Conservation (phyloP, 2,329 filamentous ascomycete species). For the Beauveria rudraprayagi region DNA sequence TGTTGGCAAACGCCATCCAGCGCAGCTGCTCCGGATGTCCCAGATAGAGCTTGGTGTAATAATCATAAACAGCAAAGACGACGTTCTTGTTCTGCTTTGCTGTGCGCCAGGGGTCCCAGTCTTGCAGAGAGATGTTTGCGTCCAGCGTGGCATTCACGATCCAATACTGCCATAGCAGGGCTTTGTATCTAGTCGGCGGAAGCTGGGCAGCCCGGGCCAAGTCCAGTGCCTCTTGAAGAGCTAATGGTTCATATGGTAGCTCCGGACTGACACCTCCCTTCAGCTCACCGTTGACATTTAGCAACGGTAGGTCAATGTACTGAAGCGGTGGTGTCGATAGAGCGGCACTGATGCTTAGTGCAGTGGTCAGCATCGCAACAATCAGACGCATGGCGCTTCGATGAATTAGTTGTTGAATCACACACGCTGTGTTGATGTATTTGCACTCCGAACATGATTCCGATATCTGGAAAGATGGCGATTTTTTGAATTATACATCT, state of each 20-base stretch:
- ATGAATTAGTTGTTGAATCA: not conserved
- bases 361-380: not conserved
- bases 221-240: not conserved
- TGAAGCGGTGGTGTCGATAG: not conserved
- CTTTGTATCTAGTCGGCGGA: not conserved
- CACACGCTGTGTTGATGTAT: not conserved
- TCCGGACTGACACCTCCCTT: not conserved
- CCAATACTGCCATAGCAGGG: not conserved
- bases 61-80: not conserved
- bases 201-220: not conserved
- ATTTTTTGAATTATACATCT: not conserved
- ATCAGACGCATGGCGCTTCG: not conserved
- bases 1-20: constrained; percentile 5
- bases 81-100: not conserved
- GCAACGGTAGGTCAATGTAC: constrained; percentile 2
- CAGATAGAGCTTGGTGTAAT: constrained; percentile 5
- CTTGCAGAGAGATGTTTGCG: not conserved
- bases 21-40: not conserved
- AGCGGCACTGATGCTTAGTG: not conserved
- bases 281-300: not conserved
- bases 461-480: not conserved
- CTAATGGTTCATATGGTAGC: not conserved
- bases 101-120: constrained; percentile 1
- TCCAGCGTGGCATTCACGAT: constrained; percentile 4
- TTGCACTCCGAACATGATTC: not conserved